These are phyloP conservation scores for Microthyrium microscopicum DNA, from an alignment of 2,329 filamentous ascomycete species.

Conservation along the genomic window DNA sequence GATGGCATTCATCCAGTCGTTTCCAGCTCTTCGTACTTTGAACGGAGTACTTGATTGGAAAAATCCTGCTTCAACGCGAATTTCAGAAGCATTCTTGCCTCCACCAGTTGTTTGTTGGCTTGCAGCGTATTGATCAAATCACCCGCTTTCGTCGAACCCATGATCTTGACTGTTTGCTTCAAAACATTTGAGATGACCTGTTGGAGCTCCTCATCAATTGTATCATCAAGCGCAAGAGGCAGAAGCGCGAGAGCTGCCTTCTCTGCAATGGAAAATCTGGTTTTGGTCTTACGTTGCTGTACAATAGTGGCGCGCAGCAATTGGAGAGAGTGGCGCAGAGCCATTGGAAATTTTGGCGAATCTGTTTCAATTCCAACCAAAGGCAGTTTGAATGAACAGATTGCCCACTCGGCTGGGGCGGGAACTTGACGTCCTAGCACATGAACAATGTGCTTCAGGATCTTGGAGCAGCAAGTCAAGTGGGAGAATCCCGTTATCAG, in stretches of 20 bases:
- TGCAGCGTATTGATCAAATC: slow-evolving; percentile 1
- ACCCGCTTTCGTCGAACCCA: neutral
- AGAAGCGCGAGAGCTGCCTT: slow-evolving; percentile 33
- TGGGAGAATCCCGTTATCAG: slow-evolving; percentile 56
- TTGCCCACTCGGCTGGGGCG: slow-evolving; percentile 44
- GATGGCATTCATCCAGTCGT: slow-evolving; percentile 8
- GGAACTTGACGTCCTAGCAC: slow-evolving; percentile 44
- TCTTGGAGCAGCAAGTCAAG: slow-evolving; percentile 45
- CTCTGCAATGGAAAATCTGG: slow-evolving; percentile 26
- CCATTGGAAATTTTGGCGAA: slow-evolving; percentile 56
- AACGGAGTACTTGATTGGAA: neutral
- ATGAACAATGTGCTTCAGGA: slow-evolving; percentile 59
- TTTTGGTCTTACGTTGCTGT: slow-evolving; percentile 17
- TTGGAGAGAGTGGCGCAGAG: slow-evolving; percentile 48
- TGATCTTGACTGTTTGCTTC: slow-evolving; percentile 18
- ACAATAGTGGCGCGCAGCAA: slow-evolving; percentile 38
- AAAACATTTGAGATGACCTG: slow-evolving; percentile 31
- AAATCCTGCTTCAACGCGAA: slow-evolving; percentile 1
- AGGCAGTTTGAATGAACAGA: slow-evolving; percentile 55
- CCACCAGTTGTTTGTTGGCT: slow-evolving; percentile 6
- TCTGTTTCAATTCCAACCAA: slow-evolving; percentile 46
- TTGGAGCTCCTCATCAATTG: slow-evolving; percentile 35
- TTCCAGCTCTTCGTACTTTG: neutral
- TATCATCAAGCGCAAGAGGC: slow-evolving; percentile 25
- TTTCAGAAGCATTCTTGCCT: slow-evolving; percentile 4